Evolutionary conservation across 495 filamentous ascomycete species (phyloP), one percentile per base, ranked within the genome.

Genomic region (Penicillium taxi): DNA sequence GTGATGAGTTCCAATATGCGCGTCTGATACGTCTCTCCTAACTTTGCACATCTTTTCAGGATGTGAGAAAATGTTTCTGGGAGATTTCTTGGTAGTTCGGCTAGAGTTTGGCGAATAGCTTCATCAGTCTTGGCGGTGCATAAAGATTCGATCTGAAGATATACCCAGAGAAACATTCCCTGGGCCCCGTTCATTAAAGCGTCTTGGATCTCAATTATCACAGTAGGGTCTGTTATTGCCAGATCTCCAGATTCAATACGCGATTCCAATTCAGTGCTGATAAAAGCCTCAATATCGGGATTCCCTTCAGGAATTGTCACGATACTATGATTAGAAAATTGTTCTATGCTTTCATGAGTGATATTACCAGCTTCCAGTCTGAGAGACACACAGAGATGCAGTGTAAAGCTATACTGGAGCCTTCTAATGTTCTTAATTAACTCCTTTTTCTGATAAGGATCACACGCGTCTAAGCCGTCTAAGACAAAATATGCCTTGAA

Each of bases 141-240:
- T 9, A 70, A 28, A 15, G 46, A 40, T 21, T 64, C 46, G 32
- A 70, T 63, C 43, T 72, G 63, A 23, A 69, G 53, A 35, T 51
- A 55, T 9, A 64, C 66, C 67, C 66, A 71, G 21, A 68, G 63
- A 35, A 71, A 69, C 63, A 71, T 69, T 13, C 48, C 48, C 23
- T 52, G 39, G 8, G 32, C 40, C 8, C 48, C 45, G 9, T 41
- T 22, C 2, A 34, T 13, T 5, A 47, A 31, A 1, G 43, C 28
- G 14, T 49, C 45, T 32, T 26, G 28, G 9, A 48, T 48, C 3
- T 31, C 41, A 53, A 60, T 23, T 29, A 64, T 58, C 8, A 69
- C 36, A 5, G 37, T 42, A 12, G 62, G 53, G 35, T 69, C 44
- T 27, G 55, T 53, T 29, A 69, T 38, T n/a, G 34, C 36, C 24